Evolutionary conservation across 768 basidiomycete genomes (phyloP).

Genomic region (Calocera viscosa): DNA sequence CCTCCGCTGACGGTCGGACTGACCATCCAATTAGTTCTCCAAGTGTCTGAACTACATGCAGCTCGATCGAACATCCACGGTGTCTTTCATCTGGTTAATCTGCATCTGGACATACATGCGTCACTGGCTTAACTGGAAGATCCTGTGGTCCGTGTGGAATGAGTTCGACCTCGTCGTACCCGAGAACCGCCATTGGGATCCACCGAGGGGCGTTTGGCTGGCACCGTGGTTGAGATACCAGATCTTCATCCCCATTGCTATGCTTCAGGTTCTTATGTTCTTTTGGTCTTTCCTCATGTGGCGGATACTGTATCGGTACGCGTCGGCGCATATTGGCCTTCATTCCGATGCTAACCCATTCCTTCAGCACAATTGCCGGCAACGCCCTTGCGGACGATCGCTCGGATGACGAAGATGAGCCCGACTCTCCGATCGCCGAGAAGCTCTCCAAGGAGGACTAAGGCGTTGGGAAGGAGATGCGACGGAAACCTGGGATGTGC

Average conservation of each 20-base stretch:
- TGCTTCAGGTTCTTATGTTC: constrained; percentile 72
- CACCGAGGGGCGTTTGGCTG: constrained; percentile 55
- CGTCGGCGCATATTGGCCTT: background rate
- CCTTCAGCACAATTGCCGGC: constrained; percentile 42
- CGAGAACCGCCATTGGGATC: constrained; percentile 48
- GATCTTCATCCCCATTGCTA: constrained; percentile 57
- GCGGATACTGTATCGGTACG: constrained; percentile 62
- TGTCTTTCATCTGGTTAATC: constrained; percentile 54
- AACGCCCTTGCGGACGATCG: constrained; percentile 50
- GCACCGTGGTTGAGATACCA: constrained; percentile 70
- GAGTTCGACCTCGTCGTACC: constrained; percentile 63
- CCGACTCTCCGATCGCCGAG: constrained; percentile 16
- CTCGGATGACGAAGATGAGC: constrained; percentile 49
- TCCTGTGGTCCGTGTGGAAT: constrained; percentile 76
- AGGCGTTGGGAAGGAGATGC: background rate
- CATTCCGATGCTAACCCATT: background rate
- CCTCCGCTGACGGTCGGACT: background rate
- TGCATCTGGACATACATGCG: constrained; percentile 88
- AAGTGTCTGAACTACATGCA: constrained; percentile 84
- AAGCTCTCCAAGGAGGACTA: constrained; percentile 18
- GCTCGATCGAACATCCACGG: constrained; percentile 47
- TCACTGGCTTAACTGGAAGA: constrained; percentile 75
- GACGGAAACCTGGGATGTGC: background rate
- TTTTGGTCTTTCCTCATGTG: constrained; percentile 88
- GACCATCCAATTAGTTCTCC: constrained; percentile 40